Conservation (phyloP, 2,329 filamentous ascomycete genomes). For the Didymella pomorum region DNA sequence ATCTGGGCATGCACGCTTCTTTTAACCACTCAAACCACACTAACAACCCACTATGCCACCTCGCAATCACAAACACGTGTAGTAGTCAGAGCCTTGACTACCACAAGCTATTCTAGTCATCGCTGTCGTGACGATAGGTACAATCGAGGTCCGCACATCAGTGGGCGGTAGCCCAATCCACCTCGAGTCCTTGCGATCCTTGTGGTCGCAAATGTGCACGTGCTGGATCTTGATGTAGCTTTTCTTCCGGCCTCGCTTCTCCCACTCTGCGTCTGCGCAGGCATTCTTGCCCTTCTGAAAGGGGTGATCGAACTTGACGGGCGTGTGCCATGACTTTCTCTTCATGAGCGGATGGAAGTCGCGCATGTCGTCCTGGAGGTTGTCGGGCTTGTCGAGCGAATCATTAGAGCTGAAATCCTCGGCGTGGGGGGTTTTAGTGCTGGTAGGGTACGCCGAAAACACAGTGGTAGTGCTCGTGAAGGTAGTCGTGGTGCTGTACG, state of each 20-base stretch:
- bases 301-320: constrained; percentile 29
- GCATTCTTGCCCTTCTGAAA: constrained; percentile 8
- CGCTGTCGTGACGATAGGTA: not conserved
- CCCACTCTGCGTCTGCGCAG: constrained; percentile 37
- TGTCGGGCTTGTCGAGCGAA: not conserved
- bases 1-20: too few species aligned
- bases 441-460: not conserved
- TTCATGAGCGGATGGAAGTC: too few species aligned
- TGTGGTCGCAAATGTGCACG: constrained; percentile 12
- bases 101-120: not conserved
- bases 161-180: constrained; percentile 18
- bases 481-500: constrained; percentile 2
- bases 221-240: constrained; percentile 27
- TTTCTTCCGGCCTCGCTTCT: constrained; percentile 26
- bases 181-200: constrained; percentile 10
- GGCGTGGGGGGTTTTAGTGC: too few species aligned
- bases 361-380: too few species aligned
- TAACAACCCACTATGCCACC: too few species aligned
- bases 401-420: too few species aligned
- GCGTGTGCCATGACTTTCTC: constrained; percentile 25
- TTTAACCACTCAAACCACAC: too few species aligned
- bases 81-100: not conserved
- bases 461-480: not conserved
- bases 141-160: not conserved
- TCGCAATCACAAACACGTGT: too few species aligned